A percentile compares a stretch with the other conserved stretches of the same genome.
Evolutionary conservation across 257 asterid species (phyloP).

Genomic region (Solanum lignicaule): DNA sequence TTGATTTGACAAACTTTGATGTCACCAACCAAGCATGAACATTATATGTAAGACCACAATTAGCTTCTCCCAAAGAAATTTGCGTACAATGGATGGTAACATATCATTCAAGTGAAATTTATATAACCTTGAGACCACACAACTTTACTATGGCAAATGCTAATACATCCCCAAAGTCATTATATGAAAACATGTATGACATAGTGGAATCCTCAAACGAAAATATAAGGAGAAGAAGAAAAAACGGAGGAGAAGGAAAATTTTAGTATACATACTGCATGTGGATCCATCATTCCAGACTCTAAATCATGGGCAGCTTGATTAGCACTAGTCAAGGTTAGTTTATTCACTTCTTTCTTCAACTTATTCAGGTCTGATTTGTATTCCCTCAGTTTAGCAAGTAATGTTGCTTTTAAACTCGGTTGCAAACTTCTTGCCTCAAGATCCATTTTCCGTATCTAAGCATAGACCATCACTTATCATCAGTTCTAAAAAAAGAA

Average conservation of each 20-base stretch:
- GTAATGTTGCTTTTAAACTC: conserved; percentile 64
- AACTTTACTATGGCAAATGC: neutral
- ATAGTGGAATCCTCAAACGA: neutral
- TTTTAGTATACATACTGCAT: conserved; percentile 33
- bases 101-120: neutral
- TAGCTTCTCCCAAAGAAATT: neutral
- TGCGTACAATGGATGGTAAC: neutral
- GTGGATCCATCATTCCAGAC: conserved; percentile 56
- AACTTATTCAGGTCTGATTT: conserved; percentile 80
- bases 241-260: conserved; percentile 2
- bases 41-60: neutral
- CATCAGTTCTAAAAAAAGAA: neutral
- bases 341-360: conserved; percentile 79
- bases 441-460: conserved; percentile 92
- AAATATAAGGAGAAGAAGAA: neutral
- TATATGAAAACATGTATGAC: neutral
- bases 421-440: conserved; percentile 95
- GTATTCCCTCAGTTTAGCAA: conserved; percentile 92
- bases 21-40: neutral
- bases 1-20: neutral
- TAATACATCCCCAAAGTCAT: neutral
- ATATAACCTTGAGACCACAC: neutral
- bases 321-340: conserved; percentile 32
- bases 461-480: conserved; percentile 1
- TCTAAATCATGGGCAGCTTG: conserved; percentile 57